Evolutionary conservation across 495 filamentous ascomycete species (phyloP).

Genomic region (Hyaloscypha bicolor): DNA sequence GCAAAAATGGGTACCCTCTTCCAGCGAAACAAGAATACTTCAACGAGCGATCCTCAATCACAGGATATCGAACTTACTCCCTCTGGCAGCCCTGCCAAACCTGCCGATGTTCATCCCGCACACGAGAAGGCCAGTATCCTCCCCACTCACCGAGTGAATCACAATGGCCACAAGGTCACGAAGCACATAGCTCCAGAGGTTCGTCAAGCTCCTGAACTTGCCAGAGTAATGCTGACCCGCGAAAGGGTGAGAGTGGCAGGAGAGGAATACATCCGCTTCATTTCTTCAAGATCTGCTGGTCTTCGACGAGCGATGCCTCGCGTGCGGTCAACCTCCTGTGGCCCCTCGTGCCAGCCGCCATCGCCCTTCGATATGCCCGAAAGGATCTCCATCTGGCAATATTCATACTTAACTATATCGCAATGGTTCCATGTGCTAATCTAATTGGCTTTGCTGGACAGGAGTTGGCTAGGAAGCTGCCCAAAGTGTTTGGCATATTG

Average conservation of each 20-base stretch:
- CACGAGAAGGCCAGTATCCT: constrained; percentile 10
- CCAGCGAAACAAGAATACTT: neutral
- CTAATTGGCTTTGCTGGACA: constrained; percentile 83
- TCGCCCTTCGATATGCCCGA: constrained; percentile 64
- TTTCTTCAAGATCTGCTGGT: constrained; percentile 62
- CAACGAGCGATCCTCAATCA: neutral
- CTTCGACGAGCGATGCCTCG: constrained; percentile 27
- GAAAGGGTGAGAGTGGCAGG: constrained; percentile 60
- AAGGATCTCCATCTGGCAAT: constrained; percentile 63
- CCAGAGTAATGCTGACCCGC: neutral
- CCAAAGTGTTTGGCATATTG: constrained; percentile 76
- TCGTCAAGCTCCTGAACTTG: neutral
- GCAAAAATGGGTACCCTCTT: neutral
- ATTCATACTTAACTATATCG: constrained; percentile 73
- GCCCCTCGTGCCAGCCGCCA: constrained; percentile 72
- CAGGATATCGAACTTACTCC: neutral
- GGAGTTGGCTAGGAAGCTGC: constrained; percentile 77
- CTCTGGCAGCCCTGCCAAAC: neutral
- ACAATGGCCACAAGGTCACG: constrained; percentile 17
- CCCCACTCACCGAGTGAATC: constrained; percentile 13
- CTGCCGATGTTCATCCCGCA: neutral
- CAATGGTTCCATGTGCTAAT: constrained; percentile 89
- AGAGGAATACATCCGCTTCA: constrained; percentile 61
- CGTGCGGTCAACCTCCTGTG: constrained; percentile 57
- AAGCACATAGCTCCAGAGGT: constrained; percentile 17